Percentiles rank a stretch among this genome's conserved stretches.
Evolutionary conservation across 306 rosid genomes (phyloP).

Genomic region (Carpinus viminea): DNA sequence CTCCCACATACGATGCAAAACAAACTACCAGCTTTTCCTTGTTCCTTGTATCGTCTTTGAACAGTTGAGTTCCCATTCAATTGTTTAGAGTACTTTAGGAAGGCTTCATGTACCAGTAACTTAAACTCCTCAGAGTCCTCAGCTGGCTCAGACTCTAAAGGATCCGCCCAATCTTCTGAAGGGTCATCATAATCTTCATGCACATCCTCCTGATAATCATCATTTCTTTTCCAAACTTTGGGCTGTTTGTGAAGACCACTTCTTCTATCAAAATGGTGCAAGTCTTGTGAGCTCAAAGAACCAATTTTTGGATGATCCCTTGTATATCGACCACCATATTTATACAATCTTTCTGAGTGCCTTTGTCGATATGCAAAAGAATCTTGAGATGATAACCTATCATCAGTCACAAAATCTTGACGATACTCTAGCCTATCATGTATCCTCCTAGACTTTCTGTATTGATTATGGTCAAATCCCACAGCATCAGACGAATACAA

Average conservation of each 20-base stretch:
- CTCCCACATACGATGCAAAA: constrained; percentile 91
- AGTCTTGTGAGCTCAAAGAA: constrained; percentile 56
- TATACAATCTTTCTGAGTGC: constrained; percentile 41
- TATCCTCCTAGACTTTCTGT: constrained; percentile 48
- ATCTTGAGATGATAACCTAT: constrained; percentile 47
- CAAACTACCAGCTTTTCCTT: constrained; percentile 89
- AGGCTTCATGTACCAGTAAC: constrained; percentile 73
- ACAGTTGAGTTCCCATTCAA: constrained; percentile 60
- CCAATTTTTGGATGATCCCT: constrained; percentile 53
- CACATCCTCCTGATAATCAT: constrained; percentile 46
- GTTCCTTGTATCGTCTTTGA: constrained; percentile 75
- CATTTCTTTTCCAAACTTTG: constrained; percentile 70
- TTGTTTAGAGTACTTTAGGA: constrained; percentile 68
- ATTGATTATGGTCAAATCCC: constrained; percentile 46
- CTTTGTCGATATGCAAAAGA: constrained; percentile 36
- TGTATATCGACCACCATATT: constrained; percentile 49
- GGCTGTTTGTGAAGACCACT: constrained; percentile 52
- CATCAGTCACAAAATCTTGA: constrained; percentile 53
- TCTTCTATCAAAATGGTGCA: constrained; percentile 50
- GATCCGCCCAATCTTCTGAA: constrained; percentile 54
- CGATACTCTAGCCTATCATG: constrained; percentile 35
- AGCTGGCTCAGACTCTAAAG: constrained; percentile 54
- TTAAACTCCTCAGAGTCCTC: constrained; percentile 82
- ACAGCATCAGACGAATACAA: constrained; percentile 43
- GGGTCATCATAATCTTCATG: constrained; percentile 47